Evolutionary conservation across 129 eudicot genomes (phyloP).

Genomic region (Oenanthe sinensis): DNA sequence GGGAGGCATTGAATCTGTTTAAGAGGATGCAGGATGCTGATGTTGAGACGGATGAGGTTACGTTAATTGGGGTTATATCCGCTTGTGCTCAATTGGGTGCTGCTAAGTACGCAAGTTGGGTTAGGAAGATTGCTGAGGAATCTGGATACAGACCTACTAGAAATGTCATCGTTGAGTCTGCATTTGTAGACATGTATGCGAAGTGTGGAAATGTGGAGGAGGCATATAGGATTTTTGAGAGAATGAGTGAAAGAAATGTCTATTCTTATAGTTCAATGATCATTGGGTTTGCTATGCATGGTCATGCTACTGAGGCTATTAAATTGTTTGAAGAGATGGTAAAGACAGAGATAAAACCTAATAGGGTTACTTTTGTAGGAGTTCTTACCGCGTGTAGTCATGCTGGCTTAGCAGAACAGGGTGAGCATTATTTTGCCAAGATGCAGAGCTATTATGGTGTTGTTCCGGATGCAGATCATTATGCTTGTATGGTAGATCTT

Average conservation of each 20-base stretch:
- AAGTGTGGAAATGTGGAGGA: not conserved
- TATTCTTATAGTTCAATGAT: not conserved
- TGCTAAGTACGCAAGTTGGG: not conserved
- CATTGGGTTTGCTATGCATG: not conserved
- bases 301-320: not conserved
- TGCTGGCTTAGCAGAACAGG: not conserved
- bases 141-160: not conserved
- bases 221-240: not conserved
- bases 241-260: not conserved
- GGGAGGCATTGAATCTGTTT: not conserved
- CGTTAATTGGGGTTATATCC: not conserved
- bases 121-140: not conserved
- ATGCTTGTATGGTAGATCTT: not conserved
- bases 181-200: not conserved
- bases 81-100: not conserved
- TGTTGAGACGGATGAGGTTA: not conserved
- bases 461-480: not conserved
- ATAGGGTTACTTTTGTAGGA: not conserved
- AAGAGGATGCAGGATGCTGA: not conserved
- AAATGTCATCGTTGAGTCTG: not conserved
- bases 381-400: not conserved
- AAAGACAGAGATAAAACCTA: not conserved
- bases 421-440: not conserved
- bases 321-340: not conserved
- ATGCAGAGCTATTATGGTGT: not conserved